Evolutionary conservation across 345 rosid species (phyloP), one percentile per base, ranked within the genome.

Genomic region (Rhodamnia argentea): DNA sequence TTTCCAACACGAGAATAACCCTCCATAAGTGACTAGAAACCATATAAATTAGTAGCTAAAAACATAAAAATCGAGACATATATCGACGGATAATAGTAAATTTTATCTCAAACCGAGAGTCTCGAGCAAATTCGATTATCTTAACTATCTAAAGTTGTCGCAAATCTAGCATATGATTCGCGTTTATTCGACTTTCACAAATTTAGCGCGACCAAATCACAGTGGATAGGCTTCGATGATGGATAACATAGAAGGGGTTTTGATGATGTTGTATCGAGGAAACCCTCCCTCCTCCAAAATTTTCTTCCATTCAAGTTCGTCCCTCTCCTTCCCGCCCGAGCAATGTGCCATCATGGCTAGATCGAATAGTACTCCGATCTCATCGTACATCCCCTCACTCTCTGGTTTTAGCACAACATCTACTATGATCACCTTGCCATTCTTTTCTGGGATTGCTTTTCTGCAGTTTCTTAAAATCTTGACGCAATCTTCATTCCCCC

Each of bases 281-380:
- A 88, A 90, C 23, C 93, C 91, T 32, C 88, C 92, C 52, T 86
- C 87, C 86, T 52, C 83, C 23, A 91, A 58, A 44, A 90, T 5
- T 47, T 88, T 86, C 64, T 86, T 89, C 91, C 91, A 90, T 81
- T 91, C 88, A 1, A 14, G 26, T 47, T 88, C 88, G 0, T 89
- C 89, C 85, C 88, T 91, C 52, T 89, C 88, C 83, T 83, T 86
- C 23, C 92, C 91, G 5, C 86, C 85, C 0, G 44, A 8, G 5
- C 26, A 62, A 70, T 84, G 86, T 1, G 88, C 93, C 15, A 91
- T 18, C 92, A 87, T 89, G 16, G 51, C 32, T 9, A 90, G 44
- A 84, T 91, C 93, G 2, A 85, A 27, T 23, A 58, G 57, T 62
- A 86, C 0, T 9, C 62, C 78, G 3, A 26, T 50, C 16, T 76